A percentile compares a stretch with the other conserved stretches of the same genome.
Conservation (phyloP, 345 rosid genomes). For the Acer yangbiense region DNA sequence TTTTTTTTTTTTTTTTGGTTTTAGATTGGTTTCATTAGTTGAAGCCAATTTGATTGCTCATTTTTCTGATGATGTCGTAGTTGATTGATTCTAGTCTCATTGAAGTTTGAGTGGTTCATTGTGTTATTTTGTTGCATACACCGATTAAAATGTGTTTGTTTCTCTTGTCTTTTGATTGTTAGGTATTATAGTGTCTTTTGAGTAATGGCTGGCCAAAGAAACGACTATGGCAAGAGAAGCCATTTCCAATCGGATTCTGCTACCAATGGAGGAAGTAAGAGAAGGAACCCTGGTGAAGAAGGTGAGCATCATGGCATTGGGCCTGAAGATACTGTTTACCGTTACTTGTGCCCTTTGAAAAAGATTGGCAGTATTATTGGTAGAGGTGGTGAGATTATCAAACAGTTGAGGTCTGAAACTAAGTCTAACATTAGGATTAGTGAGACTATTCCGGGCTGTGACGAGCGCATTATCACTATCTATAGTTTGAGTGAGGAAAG, state of each 20-base stretch:
- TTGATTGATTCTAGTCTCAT: too few species aligned
- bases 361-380: conserved; percentile 72
- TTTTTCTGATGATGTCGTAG: too few species aligned
- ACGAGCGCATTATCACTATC: conserved; percentile 62
- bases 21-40: too few species aligned
- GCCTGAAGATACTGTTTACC: conserved; percentile 58
- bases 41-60: too few species aligned
- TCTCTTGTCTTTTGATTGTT: background rate
- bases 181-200: background rate
- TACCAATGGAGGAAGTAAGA: conserved; percentile 56
- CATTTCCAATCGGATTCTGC: conserved; percentile 46
- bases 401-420: conserved; percentile 60
- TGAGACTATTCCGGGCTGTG: conserved; percentile 54
- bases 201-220: conserved; percentile 51
- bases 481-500: conserved; percentile 61
- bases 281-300: conserved; percentile 46
- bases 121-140: background rate
- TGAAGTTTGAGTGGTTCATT: background rate
- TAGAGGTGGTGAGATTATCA: conserved; percentile 64
- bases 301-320: conserved; percentile 46
- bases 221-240: conserved; percentile 47
- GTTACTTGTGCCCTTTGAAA: conserved; percentile 57
- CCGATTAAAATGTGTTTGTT: too few species aligned
- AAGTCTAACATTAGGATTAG: conserved; percentile 56
- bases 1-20: background rate